Conservation (phyloP, 352 stramenopile species). For the Peronosclerospora sorghi region DNA sequence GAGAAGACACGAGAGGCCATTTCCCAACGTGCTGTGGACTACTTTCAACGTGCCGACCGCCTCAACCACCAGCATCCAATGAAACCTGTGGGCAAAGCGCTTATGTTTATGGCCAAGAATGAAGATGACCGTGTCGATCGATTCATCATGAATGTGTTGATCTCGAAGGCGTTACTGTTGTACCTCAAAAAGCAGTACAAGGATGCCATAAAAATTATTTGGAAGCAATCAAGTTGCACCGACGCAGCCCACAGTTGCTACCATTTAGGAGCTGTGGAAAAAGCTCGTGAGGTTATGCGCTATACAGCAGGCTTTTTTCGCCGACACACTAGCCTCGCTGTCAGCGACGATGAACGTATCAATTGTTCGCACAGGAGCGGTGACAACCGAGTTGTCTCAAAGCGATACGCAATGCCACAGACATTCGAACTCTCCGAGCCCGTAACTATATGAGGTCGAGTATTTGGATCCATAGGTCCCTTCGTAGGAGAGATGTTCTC, state of each 20-base stretch:
- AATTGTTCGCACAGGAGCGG: constrained; percentile 17
- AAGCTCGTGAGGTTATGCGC: constrained; percentile 74
- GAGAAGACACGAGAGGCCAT: constrained; percentile 78
- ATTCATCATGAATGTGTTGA: constrained; percentile 87
- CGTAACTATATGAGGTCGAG: constrained; percentile 10
- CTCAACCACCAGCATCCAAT: constrained; percentile 85
- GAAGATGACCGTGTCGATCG: constrained; percentile 85
- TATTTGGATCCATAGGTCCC: constrained; percentile 1
- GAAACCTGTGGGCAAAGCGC: constrained; percentile 84
- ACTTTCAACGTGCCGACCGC: constrained; percentile 80
- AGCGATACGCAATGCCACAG: constrained; percentile 41
- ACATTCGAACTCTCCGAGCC: constrained; percentile 17
- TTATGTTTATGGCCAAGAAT: constrained; percentile 90
- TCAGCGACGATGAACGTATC: constrained; percentile 23
- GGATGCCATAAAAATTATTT: constrained; percentile 89
- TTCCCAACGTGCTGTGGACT: constrained; percentile 67
- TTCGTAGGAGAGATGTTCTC: no score
- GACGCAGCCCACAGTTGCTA: constrained; percentile 89
- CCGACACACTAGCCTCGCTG: constrained; percentile 19
- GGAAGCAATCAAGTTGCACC: constrained; percentile 90
- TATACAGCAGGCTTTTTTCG: constrained; percentile 48
- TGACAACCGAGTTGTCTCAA: constrained; percentile 51
- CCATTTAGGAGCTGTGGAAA: constrained; percentile 85
- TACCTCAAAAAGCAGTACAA: constrained; percentile 84
- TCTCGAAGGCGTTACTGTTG: constrained; percentile 76